Evolutionary conservation across 345 rosid species (phyloP).

Genomic region (thale cress (Arabidopsis thaliana)): DNA sequence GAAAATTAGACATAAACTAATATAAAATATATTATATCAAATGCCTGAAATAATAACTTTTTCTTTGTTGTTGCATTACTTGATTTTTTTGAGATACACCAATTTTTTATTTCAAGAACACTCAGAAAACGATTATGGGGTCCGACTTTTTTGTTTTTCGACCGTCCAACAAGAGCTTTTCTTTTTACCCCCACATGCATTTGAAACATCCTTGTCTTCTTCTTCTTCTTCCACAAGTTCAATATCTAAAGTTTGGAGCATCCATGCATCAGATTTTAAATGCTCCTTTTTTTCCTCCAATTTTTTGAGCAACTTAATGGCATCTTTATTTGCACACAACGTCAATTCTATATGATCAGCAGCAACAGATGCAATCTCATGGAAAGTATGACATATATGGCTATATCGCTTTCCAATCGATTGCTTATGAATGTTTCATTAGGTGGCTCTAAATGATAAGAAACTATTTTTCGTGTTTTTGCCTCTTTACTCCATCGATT

Average conservation of each 20-base stretch:
- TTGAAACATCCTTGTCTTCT: background rate
- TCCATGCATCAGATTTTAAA: background rate
- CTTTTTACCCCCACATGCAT: conserved; percentile 4
- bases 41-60: background rate
- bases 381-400: background rate
- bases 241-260: background rate
- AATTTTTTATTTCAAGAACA: background rate
- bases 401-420: background rate
- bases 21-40: background rate
- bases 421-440: background rate
- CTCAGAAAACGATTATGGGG: background rate
- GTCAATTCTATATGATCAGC: background rate
- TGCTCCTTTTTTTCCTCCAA: background rate
- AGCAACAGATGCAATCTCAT: background rate
- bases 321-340: background rate
- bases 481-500: background rate
- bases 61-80: too few species aligned
- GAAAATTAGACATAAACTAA: too few species aligned
- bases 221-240: background rate
- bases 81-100: background rate
- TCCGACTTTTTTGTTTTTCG: background rate
- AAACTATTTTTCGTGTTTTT: background rate
- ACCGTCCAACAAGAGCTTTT: background rate
- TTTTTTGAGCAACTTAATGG: background rate
- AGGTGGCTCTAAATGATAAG: background rate